Conservation (phyloP, 495 filamentous ascomycete genomes). For the Aspergillus mulundensis region DNA sequence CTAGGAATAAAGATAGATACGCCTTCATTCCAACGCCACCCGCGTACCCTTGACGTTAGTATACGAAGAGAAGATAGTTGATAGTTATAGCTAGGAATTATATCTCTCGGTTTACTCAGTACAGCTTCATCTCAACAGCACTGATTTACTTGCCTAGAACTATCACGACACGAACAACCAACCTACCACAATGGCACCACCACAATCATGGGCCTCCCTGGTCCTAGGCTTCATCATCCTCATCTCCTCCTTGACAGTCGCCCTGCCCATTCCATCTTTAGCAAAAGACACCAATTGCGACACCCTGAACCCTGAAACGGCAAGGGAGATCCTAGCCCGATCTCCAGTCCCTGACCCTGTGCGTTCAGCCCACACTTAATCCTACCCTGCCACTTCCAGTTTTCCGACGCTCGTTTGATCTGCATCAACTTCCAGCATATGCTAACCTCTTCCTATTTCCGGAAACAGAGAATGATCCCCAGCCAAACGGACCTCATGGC, state of each 20-base stretch:
- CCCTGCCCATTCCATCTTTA: neutral
- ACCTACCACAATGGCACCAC: neutral
- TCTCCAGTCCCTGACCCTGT: neutral
- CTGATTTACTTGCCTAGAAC: neutral
- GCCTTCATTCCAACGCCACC: neutral
- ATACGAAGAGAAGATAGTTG: no score
- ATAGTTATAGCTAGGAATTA: neutral
- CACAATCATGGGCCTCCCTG: neutral
- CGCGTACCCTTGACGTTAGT: no score
- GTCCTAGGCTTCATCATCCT: neutral
- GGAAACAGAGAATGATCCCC: conserved; percentile 34
- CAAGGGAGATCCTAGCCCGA: neutral
- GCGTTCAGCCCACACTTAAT: neutral
- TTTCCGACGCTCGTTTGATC: no score
- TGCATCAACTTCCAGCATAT: no score
- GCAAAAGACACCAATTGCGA: neutral
- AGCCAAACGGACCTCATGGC: conserved; percentile 19
- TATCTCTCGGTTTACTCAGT: no score
- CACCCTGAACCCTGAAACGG: neutral
- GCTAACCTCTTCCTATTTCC: no score
- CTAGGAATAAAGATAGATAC: neutral
- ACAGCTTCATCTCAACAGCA: no score
- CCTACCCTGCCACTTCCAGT: neutral
- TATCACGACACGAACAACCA: neutral
- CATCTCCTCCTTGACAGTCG: neutral